Conservation (phyloP, 2,329 filamentous ascomycete species). For the Talaromyces islandicus region DNA sequence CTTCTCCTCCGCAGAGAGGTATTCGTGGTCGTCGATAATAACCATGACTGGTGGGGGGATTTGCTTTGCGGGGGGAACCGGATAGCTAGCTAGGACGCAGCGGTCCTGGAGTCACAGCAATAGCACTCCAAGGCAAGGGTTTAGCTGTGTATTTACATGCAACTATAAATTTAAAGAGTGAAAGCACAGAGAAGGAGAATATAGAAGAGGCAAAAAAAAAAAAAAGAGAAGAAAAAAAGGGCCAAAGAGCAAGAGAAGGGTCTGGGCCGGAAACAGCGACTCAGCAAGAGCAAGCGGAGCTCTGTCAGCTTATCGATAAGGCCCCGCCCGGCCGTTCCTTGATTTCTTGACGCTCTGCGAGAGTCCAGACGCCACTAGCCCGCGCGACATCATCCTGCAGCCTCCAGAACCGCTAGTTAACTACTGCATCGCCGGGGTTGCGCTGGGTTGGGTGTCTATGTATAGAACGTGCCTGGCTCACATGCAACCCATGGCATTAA, state of each 20-base stretch:
- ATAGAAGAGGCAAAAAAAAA: background rate
- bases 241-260: background rate
- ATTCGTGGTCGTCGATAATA: slow-evolving; percentile 79
- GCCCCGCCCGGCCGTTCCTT: background rate
- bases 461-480: background rate
- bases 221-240: background rate
- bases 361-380: background rate
- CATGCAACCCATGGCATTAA: background rate
- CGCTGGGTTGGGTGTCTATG: background rate
- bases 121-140: background rate
- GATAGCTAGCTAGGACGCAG: background rate
- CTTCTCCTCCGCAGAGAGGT: slow-evolving; percentile 83
- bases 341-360: background rate
- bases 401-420: background rate
- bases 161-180: background rate
- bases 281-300: background rate
- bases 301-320: background rate
- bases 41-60: slow-evolving; percentile 57
- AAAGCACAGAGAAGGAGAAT: background rate
- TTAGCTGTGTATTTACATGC: background rate
- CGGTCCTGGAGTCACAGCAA: background rate
- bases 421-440: background rate
- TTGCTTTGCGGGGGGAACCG: background rate
- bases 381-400: background rate
- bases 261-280: background rate